These are phyloP conservation scores for Plantago major DNA, from an alignment of 257 asterid species.

Conservation along the genomic window DNA sequence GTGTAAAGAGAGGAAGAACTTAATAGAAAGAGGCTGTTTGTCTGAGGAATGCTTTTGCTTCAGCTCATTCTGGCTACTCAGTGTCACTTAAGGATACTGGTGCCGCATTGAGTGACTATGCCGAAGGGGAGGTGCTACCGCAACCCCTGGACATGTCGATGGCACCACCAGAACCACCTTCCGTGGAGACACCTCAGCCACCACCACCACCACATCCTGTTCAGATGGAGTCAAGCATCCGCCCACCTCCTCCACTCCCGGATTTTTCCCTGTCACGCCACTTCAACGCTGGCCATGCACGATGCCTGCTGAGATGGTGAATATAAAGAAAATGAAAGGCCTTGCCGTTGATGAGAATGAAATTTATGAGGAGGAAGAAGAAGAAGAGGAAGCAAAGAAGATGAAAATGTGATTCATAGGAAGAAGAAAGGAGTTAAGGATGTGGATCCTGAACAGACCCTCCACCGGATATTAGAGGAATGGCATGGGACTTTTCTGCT, in stretches of 20 bases:
- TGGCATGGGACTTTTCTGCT: slow-evolving; percentile 87
- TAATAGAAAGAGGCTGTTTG: slow-evolving; percentile 80
- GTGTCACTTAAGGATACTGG: slow-evolving; percentile 80
- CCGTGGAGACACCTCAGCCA: slow-evolving; percentile 45
- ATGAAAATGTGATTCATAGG: slow-evolving; percentile 18
- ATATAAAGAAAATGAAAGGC: slow-evolving; percentile 42
- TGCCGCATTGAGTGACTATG: slow-evolving; percentile 89
- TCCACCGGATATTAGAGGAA: slow-evolving; percentile 54
- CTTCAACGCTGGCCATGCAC: slow-evolving; percentile 87
- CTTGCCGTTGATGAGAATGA: slow-evolving; percentile 38
- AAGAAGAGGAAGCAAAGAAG: background rate
- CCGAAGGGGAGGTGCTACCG: slow-evolving; percentile 85
- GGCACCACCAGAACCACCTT: slow-evolving; percentile 31
- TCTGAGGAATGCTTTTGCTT: slow-evolving; percentile 77
- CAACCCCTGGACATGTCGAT: slow-evolving; percentile 26
- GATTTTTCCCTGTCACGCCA: slow-evolving; percentile 65
- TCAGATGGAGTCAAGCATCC: slow-evolving; percentile 54
- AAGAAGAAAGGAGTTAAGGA: slow-evolving; percentile 39
- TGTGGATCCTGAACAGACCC: slow-evolving; percentile 34
- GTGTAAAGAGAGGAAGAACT: slow-evolving; percentile 81
- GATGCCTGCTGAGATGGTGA: slow-evolving; percentile 63
- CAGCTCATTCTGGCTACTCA: slow-evolving; percentile 83
- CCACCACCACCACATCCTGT: slow-evolving; percentile 55
- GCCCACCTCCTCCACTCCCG: slow-evolving; percentile 83
- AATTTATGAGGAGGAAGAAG: slow-evolving; percentile 39